These are phyloP conservation scores for Hanseniaspora gamundiae DNA, from an alignment of 1,139 yeast species.

Conservation along the genomic window DNA sequence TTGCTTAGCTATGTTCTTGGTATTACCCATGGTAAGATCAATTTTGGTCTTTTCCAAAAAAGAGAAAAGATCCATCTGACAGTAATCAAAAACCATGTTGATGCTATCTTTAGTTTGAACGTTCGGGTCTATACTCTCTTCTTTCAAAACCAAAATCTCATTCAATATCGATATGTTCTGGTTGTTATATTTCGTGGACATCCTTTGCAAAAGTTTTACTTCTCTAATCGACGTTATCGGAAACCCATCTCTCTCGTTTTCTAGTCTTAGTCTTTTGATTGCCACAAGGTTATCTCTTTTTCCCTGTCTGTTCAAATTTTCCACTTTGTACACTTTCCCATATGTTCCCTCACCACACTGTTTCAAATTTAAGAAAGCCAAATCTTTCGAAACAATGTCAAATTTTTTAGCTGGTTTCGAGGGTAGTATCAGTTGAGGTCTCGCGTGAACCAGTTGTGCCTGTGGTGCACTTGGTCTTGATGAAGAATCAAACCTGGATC, in stretches of 20 bases:
- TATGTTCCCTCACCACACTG: constrained; percentile 82
- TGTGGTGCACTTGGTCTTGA: background rate
- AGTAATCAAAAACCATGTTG: constrained; percentile 85
- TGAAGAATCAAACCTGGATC: background rate
- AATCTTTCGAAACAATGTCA: background rate
- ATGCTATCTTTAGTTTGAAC: constrained; percentile 36
- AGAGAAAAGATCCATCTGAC: constrained; percentile 90
- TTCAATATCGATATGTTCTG: constrained; percentile 60
- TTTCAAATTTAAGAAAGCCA: constrained; percentile 27
- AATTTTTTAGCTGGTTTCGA: background rate
- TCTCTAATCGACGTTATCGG: constrained; percentile 94
- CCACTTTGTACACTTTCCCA: constrained; percentile 59
- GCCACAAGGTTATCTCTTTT: constrained; percentile 75
- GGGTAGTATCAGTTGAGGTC: background rate
- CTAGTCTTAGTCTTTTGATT: constrained; percentile 69
- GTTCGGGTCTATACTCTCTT: constrained; percentile 32
- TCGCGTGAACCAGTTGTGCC: background rate
- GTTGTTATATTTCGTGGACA: constrained; percentile 47
- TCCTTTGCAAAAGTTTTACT: constrained; percentile 68
- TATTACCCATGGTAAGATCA: constrained; percentile 94
- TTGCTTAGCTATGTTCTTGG: constrained; percentile 91
- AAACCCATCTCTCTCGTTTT: constrained; percentile 84
- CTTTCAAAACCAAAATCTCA: constrained; percentile 64
- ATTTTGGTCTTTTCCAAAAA: constrained; percentile 58
- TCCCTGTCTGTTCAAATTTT: constrained; percentile 12